Base-by-base conservation (phyloP, 768 basidiomycete species). In the Mycena latifolia region DNA sequence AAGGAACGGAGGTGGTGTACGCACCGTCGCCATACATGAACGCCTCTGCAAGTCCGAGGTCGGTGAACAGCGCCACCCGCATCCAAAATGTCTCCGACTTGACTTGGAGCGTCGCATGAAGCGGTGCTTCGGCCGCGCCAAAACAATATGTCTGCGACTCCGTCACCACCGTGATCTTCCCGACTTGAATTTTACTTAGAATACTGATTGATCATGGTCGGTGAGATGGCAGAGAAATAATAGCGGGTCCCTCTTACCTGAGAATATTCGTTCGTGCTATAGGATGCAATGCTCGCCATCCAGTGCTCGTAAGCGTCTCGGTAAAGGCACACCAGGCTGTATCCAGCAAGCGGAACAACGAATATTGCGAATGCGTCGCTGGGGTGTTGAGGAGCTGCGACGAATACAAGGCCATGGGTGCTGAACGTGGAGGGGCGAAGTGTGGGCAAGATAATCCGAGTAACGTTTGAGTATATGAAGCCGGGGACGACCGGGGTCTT, bases 21-120 rank as follows among this genome's bases (percentile, higher is more conserved):
- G 25, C 56, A 69, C 69, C 47, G 28, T 69, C 69, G 18, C 69
- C 69, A 35, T 50, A 69, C 65, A 69, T 69, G 61, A 66, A 69
- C 20, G 61, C 69, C 52, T 69, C 69, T 2, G 64, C 65, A 1
- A 69, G 41, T 3, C 69, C 69, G 18, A 69, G 33, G 39, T 69
- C 69, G 25, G 69, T 69, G 57, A 63, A 69, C 24, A 69, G 65
- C 6, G 56, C 69, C 2, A 69, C 61, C 5, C 69, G 65, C 56
- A 66, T 43, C 64, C 65, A 69, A 22, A 69, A 69, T 3, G 61
- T n/a, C 9, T 58, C 64, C 12, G 69, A 69, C 22, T 61, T 58
- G 45, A 66, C 57, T 35, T 24, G 37, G 24, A 69, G 35, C 9
- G 64, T 69, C 0, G 65, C 56, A 14, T 52, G 60, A 22, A 69